Base-by-base conservation (phyloP, 2,329 filamentous ascomycete species). In the Alternaria hordeiaustralica region DNA sequence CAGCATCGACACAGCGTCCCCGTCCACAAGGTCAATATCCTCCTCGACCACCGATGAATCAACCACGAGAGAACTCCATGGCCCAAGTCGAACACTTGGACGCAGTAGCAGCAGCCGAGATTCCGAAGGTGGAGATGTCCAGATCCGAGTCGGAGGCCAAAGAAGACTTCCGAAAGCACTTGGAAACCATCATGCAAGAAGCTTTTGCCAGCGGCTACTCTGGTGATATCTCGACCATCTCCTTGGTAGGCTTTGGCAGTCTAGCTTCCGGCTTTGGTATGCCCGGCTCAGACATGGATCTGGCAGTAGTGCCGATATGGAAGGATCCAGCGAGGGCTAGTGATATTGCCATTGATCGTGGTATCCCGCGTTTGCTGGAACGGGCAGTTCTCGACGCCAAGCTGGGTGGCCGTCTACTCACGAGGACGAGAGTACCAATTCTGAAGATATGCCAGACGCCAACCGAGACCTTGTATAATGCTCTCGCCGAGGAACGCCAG, bases 221-320 rank as follows among this genome's bases (percentile, higher is more conserved):
- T 6, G 89, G 91, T 60, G 75, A 82, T 13, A 72, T 79, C 30
- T 68, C 65, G 10, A 87, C 86, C 55, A 86, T 95, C n/a, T 84
- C 88, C 57, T 83, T 96, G 13, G 88, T 88, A 70, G 93, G 90
- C 72, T 96, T 96, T 75, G 94, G 93, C 6, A 96, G 93, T 76
- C 84, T 96, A 50, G 87, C 88, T 20, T 94, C 93, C 12, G 94
- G 94, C 0, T 97, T 97, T 80, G 94, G 92, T 4, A 93, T 92
- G 11, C 92, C 92, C 71, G 88, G 89, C n/a, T 95, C 94, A 2
- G 94, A 97, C 73, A 93, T 97, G 90, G 94, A 97, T 78, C 86
- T 97, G 28, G 92, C 90, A 9, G 86, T 97, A 33, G 83, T 96
- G 6, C 90, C 92, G 2, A 87, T 87, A 4, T 80, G 85, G 75